phyloP scores from a whole-genome alignment of 2,329 filamentous ascomycete genomes.

The Xylaria digitata region DNA sequence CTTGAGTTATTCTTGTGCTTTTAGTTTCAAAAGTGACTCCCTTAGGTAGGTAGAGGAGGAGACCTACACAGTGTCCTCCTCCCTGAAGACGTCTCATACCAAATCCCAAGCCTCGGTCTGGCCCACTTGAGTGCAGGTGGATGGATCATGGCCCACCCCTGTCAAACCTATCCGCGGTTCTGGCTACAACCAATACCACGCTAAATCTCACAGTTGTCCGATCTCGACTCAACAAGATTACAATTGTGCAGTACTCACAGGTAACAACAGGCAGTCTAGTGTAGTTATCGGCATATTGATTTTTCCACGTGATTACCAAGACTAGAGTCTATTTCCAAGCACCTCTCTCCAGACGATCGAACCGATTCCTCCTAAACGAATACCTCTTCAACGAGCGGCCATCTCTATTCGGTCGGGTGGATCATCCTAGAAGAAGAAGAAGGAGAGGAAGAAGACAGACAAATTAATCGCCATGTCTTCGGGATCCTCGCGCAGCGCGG shows the following conservation, averaged over 20 bases:
- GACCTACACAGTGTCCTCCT: not conserved
- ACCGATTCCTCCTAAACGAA: too few species aligned
- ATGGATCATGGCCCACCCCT: constrained; percentile 20
- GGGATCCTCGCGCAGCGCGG: constrained; percentile 58
- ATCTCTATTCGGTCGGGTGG: not conserved
- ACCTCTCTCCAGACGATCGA: not conserved
- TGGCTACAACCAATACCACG: constrained; percentile 16
- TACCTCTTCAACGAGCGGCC: not conserved
- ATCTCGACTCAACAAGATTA: constrained; percentile 9
- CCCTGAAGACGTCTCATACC: not conserved
- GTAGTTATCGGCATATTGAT: not conserved
- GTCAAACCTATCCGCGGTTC: constrained; percentile 15
- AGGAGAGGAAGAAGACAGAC: too few species aligned
- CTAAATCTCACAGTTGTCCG: constrained; percentile 10
- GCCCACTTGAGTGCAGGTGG: constrained; percentile 15
- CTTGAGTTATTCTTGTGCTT: not conserved
- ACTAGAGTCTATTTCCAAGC: not conserved
- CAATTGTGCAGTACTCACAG: constrained; percentile 8
- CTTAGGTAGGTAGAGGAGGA: too few species aligned
- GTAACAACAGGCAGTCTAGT: constrained; percentile 1
- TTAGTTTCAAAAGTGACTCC: too few species aligned
- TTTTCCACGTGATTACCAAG: not conserved
- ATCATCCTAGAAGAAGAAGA: not conserved
- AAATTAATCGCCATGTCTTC: constrained; percentile 15
- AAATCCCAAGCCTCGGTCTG: constrained; percentile 21